Evolutionary conservation across 129 eudicot species (phyloP).

Genomic region (Lonicera japonica): DNA sequence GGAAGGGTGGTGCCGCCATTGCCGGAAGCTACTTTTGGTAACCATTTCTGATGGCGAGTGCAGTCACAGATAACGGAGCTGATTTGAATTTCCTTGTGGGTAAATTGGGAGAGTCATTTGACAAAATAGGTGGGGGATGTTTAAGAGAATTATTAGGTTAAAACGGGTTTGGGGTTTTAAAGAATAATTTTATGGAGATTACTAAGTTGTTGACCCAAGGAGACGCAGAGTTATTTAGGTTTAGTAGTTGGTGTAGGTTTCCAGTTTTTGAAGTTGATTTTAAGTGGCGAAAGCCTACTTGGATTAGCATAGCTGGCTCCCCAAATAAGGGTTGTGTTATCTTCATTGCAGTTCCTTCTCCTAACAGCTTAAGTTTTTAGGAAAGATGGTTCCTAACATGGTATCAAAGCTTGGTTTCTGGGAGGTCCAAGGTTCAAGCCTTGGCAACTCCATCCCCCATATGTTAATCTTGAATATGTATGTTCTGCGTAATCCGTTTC

Average conservation of each 20-base stretch:
- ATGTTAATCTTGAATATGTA: too few relatives aligned
- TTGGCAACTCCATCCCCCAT: too few relatives aligned
- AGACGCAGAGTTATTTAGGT: too few relatives aligned
- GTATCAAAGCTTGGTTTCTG: too few relatives aligned
- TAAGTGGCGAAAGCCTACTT: slow-evolving; percentile 44
- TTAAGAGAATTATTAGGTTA: slow-evolving; percentile 19
- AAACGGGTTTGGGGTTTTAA: slow-evolving; percentile 34
- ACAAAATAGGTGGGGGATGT: slow-evolving; percentile 17
- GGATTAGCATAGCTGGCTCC: slow-evolving; percentile 30
- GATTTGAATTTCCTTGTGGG: slow-evolving; percentile 19
- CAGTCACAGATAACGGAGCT: slow-evolving; percentile 4
- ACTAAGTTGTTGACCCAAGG: slow-evolving; percentile 13
- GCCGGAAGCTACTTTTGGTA: slow-evolving; percentile 38
- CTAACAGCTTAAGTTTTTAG: too few relatives aligned
- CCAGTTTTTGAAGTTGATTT: slow-evolving; percentile 31
- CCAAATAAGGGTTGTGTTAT: slow-evolving; percentile 18
- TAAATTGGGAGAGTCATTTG: slow-evolving; percentile 29
- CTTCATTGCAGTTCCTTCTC: too few relatives aligned
- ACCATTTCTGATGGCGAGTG: slow-evolving; percentile 36
- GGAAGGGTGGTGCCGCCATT: slow-evolving; percentile 30
- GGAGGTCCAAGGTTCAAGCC: too few relatives aligned
- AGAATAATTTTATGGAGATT: slow-evolving; percentile 28
- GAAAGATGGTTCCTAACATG: too few relatives aligned
- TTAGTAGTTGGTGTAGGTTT: slow-evolving; percentile 47
- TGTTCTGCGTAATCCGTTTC: too few relatives aligned